phyloP scores from a whole-genome alignment of 1,139 yeast genomes.

The Spathaspora sp. region DNA sequence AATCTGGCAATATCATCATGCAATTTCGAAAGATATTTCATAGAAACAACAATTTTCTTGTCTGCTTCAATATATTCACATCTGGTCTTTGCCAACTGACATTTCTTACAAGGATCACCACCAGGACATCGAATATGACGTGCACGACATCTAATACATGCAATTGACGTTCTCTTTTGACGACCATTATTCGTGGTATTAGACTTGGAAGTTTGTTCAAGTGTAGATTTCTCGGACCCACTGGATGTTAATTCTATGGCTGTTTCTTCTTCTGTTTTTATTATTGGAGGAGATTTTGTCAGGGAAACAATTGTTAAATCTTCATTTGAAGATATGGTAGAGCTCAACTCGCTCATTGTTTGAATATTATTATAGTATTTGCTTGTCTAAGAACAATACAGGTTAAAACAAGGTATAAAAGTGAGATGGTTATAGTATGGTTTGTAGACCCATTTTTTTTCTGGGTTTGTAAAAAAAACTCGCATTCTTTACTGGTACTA shows the following conservation, averaged over 20 bases:
- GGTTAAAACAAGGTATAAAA: background rate
- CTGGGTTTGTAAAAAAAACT: background rate
- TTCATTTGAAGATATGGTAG: background rate
- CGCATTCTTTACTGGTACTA: background rate
- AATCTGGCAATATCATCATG: conserved; percentile 64
- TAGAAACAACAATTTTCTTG: conserved; percentile 72
- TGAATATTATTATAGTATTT: background rate
- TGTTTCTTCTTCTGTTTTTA: conserved; percentile 4
- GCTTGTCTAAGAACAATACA: background rate
- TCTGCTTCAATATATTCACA: conserved; percentile 82
- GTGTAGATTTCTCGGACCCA: conserved; percentile 1
- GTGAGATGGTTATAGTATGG: background rate
- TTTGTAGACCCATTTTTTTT: background rate
- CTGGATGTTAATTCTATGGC: conserved; percentile 5
- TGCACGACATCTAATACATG: conserved; percentile 70
- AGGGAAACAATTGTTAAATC: background rate
- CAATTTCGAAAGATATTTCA: conserved; percentile 66
- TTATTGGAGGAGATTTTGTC: background rate
- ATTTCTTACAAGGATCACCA: conserved; percentile 72
- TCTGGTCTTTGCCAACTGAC: conserved; percentile 54
- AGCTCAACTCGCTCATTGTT: conserved; percentile 6
- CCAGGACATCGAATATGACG: conserved; percentile 84
- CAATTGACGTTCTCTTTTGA: conserved; percentile 37
- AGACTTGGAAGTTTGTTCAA: background rate
- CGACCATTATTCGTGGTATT: conserved; percentile 4